phyloP scores from a whole-genome alignment of 192 early-diverging fungal genomes.

The Coemansia umbellata region DNA sequence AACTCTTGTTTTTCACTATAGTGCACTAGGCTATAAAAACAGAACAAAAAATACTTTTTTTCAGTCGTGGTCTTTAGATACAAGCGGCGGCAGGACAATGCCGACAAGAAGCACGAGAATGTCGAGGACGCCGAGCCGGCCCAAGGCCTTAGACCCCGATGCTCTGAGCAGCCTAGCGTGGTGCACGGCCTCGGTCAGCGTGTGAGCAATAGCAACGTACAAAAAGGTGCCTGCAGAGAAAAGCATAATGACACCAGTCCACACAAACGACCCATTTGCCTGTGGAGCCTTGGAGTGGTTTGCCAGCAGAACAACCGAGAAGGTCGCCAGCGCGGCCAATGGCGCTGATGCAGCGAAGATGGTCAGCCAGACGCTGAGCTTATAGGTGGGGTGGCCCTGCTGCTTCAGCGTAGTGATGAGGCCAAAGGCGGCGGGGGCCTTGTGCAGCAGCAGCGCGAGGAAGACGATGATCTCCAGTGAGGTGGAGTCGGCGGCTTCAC shows the following conservation, averaged over 20 bases:
- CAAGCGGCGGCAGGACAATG: slow-evolving; percentile 51
- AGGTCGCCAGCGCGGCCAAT: slow-evolving; percentile 66
- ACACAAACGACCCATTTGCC: slow-evolving; percentile 31
- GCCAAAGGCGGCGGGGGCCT: slow-evolving; percentile 91
- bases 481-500: slow-evolving; percentile 47
- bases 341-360: slow-evolving; percentile 85
- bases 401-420: slow-evolving; percentile 82
- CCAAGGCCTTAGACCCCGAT: slow-evolving; percentile 3
- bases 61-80: slow-evolving; percentile 48
- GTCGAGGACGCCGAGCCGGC: slow-evolving; percentile 36
- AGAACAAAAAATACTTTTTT: no score
- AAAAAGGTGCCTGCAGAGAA: slow-evolving; percentile 90
- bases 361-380: slow-evolving; percentile 70
- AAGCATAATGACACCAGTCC: slow-evolving; percentile 62
- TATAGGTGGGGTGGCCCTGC: slow-evolving; percentile 61
- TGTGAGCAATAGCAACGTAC: slow-evolving; percentile 89
- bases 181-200: slow-evolving; percentile 62
- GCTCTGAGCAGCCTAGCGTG: slow-evolving; percentile 32
- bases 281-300: neutral
- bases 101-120: slow-evolving; percentile 51
- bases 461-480: slow-evolving; percentile 73
- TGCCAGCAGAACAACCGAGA: slow-evolving; percentile 22
- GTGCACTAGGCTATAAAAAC: no score
- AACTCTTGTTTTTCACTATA: no score
- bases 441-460: slow-evolving; percentile 93